Evolutionary conservation across 345 rosid genomes (phyloP).

Genomic region (Lepidium aucheri): DNA sequence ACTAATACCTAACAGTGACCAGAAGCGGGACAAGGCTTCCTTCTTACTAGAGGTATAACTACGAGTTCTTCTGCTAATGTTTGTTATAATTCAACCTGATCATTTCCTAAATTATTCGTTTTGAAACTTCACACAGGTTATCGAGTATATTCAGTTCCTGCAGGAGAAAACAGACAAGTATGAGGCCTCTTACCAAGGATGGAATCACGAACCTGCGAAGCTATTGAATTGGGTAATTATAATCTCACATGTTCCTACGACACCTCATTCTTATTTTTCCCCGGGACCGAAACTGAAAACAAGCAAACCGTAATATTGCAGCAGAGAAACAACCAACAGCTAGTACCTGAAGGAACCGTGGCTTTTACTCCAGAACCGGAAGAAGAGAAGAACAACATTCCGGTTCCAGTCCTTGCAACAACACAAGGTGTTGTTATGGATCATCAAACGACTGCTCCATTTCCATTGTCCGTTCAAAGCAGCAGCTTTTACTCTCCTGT

Average conservation of each 20-base stretch:
- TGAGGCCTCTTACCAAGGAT: constrained; percentile 62
- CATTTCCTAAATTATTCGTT: background rate
- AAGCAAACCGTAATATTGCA: background rate
- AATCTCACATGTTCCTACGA: background rate
- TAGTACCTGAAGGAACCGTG: constrained; percentile 36
- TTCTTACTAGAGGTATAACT: constrained; percentile 79
- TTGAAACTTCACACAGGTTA: constrained; percentile 47
- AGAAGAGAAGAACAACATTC: constrained; percentile 37
- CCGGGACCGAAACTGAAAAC: background rate
- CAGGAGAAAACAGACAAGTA: constrained; percentile 70
- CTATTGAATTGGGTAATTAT: constrained; percentile 60
- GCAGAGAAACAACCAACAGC: constrained; percentile 47
- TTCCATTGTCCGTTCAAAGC: constrained; percentile 58
- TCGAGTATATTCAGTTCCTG: constrained; percentile 85
- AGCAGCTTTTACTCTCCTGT: constrained; percentile 36
- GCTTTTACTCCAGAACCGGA: constrained; percentile 44
- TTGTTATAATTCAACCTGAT: background rate
- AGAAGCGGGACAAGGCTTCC: constrained; percentile 94
- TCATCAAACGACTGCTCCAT: constrained; percentile 29
- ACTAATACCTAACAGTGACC: constrained; percentile 83
- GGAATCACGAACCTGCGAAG: constrained; percentile 68
- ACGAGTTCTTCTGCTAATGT: background rate
- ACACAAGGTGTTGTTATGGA: constrained; percentile 30
- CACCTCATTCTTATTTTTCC: background rate
- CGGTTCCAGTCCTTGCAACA: constrained; percentile 30